Base-by-base conservation (phyloP, 805 yeast genomes). In the Candida patagonica region DNA sequence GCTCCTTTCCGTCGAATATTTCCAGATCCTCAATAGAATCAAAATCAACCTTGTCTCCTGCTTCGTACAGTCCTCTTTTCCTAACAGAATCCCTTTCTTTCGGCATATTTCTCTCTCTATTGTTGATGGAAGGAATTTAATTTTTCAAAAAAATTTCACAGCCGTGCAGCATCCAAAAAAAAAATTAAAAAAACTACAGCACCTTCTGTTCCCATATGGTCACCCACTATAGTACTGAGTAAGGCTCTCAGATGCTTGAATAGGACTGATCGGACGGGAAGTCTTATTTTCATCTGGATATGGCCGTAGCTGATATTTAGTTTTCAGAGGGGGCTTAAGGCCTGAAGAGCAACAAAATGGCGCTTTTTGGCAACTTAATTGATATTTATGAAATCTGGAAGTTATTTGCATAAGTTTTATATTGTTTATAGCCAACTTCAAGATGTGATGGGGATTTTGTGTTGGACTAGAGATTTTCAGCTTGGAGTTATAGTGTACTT, bases 1-100 rank as follows among this genome's bases (percentile, higher is more conserved):
- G 8, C 9, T 35, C 38, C 8, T 7, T 6, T 8, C 41, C 40
- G 20, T 37, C 44, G 21, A 29, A 37, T 7, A 41, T 26, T 19
- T 41, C 22, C 10, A 41, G 46, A 27, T 57, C 55, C 20, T 38
- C 29, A 37, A 49, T 35, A 46, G 50, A 41, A 30, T 50, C 42
- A 34, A 44, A 16, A 20, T 55, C 26, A 24, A 36, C 37, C 7
- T 22, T 37, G 5, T 39, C 42, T 10, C 35, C 37, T 16, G 17
- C 19, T 17, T 17, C 38, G 31, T 34, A 15, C 4, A 29, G 21
- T 29, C 29, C 40, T 37, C 34, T 26, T 16, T 34, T 31, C 38
- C 38, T 30, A 10, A 13, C 20, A 6, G 19, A 16, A 17, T 40
- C 32, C 15, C 35, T 19, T 35, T 43, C 30, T 30, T 34, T 40